These are phyloP conservation scores for Amphibolis antarctica DNA, from an alignment of 106 monocot genomes.

Conservation along the genomic window DNA sequence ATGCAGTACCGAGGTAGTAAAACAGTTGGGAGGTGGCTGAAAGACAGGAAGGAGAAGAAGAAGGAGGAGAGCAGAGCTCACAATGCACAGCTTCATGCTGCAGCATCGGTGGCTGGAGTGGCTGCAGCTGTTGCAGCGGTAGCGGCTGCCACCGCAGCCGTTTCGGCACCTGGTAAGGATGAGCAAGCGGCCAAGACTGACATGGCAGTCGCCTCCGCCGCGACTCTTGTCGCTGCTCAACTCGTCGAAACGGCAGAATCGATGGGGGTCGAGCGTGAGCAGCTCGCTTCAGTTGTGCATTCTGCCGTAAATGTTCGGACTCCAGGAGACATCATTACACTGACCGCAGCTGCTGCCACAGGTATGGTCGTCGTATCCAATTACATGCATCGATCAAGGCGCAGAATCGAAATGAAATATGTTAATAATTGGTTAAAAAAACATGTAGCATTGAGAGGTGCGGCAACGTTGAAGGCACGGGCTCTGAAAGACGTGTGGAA, in stretches of 20 bases:
- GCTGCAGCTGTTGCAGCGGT: slow-evolving; percentile 69
- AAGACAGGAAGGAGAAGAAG: slow-evolving; percentile 72
- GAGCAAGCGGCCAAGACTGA: slow-evolving; percentile 48
- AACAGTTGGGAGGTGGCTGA: slow-evolving; percentile 86
- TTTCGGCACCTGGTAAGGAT: slow-evolving; percentile 26
- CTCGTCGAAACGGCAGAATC: slow-evolving; percentile 77
- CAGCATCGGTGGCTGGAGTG: slow-evolving; percentile 81
- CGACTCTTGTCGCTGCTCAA: slow-evolving; percentile 74
- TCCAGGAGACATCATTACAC: slow-evolving; percentile 58
- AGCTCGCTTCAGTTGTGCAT: slow-evolving; percentile 48
- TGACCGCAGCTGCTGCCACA: slow-evolving; percentile 81
- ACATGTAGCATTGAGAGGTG: slow-evolving; percentile 66
- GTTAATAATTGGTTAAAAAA: too few species aligned
- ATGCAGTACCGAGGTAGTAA: slow-evolving; percentile 29
- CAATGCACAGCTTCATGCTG: slow-evolving; percentile 84
- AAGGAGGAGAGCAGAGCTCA: slow-evolving; percentile 86
- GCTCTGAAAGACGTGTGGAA: slow-evolving; percentile 96
- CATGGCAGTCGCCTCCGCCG: slow-evolving; percentile 73
- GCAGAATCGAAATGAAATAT: too few species aligned
- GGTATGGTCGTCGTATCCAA: slow-evolving; percentile 19
- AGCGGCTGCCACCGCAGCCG: slow-evolving; percentile 38
- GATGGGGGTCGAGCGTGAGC: slow-evolving; percentile 71
- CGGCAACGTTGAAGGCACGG: slow-evolving; percentile 80
- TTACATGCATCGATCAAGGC: background rate
- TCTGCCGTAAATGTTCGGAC: slow-evolving; percentile 69